Base-by-base conservation (phyloP, 495 filamentous ascomycete genomes). In the Parathielavia hyrcaniae region DNA sequence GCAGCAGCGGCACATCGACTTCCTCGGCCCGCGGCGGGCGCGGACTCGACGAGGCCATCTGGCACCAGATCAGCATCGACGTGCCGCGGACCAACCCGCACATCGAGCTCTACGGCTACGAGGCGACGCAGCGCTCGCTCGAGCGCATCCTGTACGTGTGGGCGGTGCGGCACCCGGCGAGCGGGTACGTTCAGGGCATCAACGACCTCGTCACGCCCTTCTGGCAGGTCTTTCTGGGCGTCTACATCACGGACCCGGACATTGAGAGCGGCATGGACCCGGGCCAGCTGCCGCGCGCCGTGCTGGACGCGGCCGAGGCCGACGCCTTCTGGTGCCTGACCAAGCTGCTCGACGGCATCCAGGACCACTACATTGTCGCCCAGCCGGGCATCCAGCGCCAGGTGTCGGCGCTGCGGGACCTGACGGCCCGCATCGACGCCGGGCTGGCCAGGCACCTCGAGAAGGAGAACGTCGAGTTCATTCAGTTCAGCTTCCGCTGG, bases 11-110 rank as follows among this genome's bases (percentile, higher is more conserved):
- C 36, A 55, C 72, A 0, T 26, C 56, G 1, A 45, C 4, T 67
- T 71, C 43, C 77, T 70, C 30, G 39, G 43, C 9, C 76, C 49
- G 52, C 26, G 66, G 64, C 35, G 56, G 12, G 75, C 30, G 91
- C 64, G 93, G 93, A 9, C 77, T 98, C 22, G 93, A 97, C 64
- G 92, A 98, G 73, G 86, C 88, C 22, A 84, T 98, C 51, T 98
- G 93, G 93, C 93, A 98, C 70, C 93, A 98, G 64, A 97, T 98
- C 69, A 95, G 89, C 63, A 98, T 98, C 66, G 93, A 98, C 69
- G 95, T 98, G 20, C 93, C 93, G 9, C 87, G 93, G 44, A 98
- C 93, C 11, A 97, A 95, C 68, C 93, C 93, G 23, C 95, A 97
- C 73, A 84, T 98, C 46, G 86, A 90, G 59, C 79, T 98, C 0